Conservation (phyloP, 2,329 filamentous ascomycete genomes). For the Clonostachys rhizophaga region DNA sequence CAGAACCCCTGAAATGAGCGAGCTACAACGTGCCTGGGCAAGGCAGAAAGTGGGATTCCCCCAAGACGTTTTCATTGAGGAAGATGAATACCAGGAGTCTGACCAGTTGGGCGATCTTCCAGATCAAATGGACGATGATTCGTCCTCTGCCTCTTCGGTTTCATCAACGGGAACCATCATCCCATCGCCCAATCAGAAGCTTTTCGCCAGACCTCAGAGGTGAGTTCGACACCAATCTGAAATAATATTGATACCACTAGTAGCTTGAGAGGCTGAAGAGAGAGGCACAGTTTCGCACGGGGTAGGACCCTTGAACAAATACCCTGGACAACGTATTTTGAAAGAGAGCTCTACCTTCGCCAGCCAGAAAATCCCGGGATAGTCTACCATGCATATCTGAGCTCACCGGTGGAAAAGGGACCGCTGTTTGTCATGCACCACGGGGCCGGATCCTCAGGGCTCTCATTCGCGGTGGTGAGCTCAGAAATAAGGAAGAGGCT, state of each 20-base stretch:
- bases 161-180: conserved; percentile 92
- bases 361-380: conserved; percentile 39
- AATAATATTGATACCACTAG: no score
- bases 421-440: conserved; percentile 93
- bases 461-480: conserved; percentile 83
- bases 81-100: conserved; percentile 45
- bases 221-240: conserved; percentile 26
- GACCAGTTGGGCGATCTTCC: conserved; percentile 41
- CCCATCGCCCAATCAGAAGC: conserved; percentile 67
- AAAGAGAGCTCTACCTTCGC: conserved; percentile 75
- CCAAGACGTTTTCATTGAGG: conserved; percentile 43
- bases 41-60: conserved; percentile 66
- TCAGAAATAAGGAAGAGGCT: conserved; percentile 72
- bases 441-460: conserved; percentile 86
- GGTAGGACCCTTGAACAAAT: conserved; percentile 59
- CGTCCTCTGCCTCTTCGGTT: conserved; percentile 66
- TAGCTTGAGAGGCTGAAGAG: neutral
- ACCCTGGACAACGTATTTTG: conserved; percentile 87
- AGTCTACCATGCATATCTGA: conserved; percentile 82
- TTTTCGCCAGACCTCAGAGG: conserved; percentile 69
- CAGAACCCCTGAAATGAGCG: conserved; percentile 56
- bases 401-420: conserved; percentile 67
- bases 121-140: conserved; percentile 53
- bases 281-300: conserved; percentile 33
- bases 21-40: conserved; percentile 74